These are phyloP conservation scores for Macaranga tanarius DNA, from an alignment of 441 rosid species.

Conservation along the genomic window DNA sequence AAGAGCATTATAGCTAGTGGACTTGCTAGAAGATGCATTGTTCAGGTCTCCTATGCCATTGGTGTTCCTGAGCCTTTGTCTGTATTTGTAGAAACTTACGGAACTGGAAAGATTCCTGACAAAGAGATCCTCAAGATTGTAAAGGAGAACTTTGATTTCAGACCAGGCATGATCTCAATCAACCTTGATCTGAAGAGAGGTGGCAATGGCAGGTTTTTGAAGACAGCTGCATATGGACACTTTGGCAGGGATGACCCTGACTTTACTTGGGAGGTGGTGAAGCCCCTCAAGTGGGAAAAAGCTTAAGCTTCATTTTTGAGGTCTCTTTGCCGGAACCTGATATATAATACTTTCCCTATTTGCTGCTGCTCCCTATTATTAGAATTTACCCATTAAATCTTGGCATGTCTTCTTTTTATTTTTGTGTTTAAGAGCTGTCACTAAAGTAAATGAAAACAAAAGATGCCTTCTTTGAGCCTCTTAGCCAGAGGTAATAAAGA, in stretches of 20 bases:
- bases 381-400: background rate
- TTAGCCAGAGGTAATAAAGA: background rate
- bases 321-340: constrained; percentile 54
- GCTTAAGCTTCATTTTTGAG: constrained; percentile 28
- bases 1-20: constrained; percentile 57
- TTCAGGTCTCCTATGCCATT: constrained; percentile 61
- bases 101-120: constrained; percentile 59
- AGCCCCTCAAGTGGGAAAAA: constrained; percentile 29
- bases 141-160: constrained; percentile 32
- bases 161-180: constrained; percentile 31
- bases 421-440: background rate
- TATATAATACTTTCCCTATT: constrained; percentile 41
- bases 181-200: constrained; percentile 36
- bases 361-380: constrained; percentile 33
- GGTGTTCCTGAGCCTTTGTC: constrained; percentile 68
- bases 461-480: background rate
- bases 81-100: constrained; percentile 49
- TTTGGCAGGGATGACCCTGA: constrained; percentile 29
- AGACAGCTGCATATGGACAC: constrained; percentile 28
- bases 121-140: constrained; percentile 59
- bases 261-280: constrained; percentile 33
- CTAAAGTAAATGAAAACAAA: background rate
- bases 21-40: constrained; percentile 60
- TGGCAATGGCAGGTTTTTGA: constrained; percentile 30
- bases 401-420: background rate